These are phyloP conservation scores for Penicillium decumbens DNA, from an alignment of 2,329 filamentous ascomycete genomes.

Conservation along the genomic window DNA sequence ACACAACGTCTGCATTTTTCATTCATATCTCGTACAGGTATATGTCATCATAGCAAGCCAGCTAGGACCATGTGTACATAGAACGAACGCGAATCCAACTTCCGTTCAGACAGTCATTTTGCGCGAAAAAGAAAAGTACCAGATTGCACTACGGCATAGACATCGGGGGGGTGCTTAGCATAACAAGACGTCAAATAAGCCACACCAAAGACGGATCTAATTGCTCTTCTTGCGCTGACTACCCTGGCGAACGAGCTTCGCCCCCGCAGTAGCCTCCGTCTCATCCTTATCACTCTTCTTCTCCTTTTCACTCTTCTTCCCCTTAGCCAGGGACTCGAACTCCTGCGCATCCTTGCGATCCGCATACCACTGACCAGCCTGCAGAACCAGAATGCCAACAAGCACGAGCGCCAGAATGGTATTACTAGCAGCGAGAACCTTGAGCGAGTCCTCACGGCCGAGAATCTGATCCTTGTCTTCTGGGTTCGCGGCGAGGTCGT, in stretches of 20 bases:
- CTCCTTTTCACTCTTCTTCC: conserved; percentile 39
- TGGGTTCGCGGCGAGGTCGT: conserved; percentile 33
- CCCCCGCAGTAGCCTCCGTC: conserved; percentile 5
- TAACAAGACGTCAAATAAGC: neutral
- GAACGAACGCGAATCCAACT: neutral
- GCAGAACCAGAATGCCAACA: conserved; percentile 83
- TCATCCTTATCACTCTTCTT: conserved; percentile 39
- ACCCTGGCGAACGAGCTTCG: conserved; percentile 16
- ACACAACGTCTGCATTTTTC: neutral
- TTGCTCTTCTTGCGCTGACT: conserved; percentile 28
- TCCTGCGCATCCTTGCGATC: conserved; percentile 89
- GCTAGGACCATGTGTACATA: neutral
- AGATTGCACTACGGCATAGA: neutral
- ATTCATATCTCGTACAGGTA: neutral
- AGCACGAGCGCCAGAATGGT: conserved; percentile 91
- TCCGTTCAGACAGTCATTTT: neutral
- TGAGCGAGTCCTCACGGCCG: conserved; percentile 79
- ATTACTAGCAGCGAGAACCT: conserved; percentile 89
- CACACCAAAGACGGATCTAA: neutral
- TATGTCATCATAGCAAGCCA: neutral
- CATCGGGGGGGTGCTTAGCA: neutral
- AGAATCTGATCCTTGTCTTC: conserved; percentile 64
- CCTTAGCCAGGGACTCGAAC: conserved; percentile 52
- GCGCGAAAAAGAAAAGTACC: neutral
- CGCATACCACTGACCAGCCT: conserved; percentile 98